Evolutionary conservation across 2,329 filamentous ascomycete genomes (phyloP).

Genomic region (Berkeleyomyces rouxiae): DNA sequence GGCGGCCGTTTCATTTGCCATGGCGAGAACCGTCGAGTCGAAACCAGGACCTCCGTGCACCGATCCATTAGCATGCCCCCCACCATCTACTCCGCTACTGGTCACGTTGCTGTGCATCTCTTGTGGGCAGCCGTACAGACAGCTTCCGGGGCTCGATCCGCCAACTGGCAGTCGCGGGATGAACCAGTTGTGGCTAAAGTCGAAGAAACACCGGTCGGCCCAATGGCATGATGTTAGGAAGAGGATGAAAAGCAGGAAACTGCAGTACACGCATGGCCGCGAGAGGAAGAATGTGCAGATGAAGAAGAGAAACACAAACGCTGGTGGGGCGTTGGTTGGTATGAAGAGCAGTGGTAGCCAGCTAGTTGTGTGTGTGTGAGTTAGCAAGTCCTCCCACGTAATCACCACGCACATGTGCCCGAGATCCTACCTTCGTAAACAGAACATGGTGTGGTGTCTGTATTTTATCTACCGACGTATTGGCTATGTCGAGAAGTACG

Average conservation of each 20-base stretch:
- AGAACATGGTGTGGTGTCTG: constrained; percentile 34
- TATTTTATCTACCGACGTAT: neutral
- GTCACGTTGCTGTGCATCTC: constrained; percentile 8
- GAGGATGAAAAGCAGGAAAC: constrained; percentile 82
- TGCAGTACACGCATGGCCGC: constrained; percentile 95
- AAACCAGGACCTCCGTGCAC: constrained; percentile 22
- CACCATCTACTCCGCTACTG: constrained; percentile 16
- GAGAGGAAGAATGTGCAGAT: constrained; percentile 91
- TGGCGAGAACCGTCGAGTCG: constrained; percentile 34
- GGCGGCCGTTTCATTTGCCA: constrained; percentile 53
- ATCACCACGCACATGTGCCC: neutral
- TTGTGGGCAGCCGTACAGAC: constrained; percentile 9
- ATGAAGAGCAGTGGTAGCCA: constrained; percentile 82
- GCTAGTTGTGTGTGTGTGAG: constrained; percentile 27
- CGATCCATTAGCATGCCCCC: neutral
- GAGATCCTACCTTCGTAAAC: constrained; percentile 36
- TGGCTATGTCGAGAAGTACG: neutral
- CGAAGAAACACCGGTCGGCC: constrained; percentile 83
- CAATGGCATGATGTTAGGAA: constrained; percentile 84
- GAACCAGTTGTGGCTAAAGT: constrained; percentile 87
- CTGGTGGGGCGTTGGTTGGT: constrained; percentile 67
- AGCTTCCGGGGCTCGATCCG: constrained; percentile 11
- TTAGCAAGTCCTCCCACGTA: neutral
- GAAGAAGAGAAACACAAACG: constrained; percentile 79
- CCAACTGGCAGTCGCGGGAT: constrained; percentile 42